phyloP scores from a whole-genome alignment of 1,139 yeast genomes.

The Spencermartinsiella ligniputridi region DNA sequence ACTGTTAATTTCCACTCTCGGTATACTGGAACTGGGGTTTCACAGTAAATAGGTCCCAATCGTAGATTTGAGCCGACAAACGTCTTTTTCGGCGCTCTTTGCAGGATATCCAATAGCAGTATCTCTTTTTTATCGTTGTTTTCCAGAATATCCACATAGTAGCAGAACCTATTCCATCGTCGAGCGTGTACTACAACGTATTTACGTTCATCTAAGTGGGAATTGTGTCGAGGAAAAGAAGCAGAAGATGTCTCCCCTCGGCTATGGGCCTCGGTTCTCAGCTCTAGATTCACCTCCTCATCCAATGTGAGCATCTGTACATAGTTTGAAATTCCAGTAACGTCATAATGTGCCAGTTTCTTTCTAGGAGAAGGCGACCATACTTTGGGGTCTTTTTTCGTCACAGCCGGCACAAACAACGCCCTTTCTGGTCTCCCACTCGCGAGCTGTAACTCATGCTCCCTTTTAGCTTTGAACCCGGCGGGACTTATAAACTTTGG shows the following conservation, averaged over 20 bases:
- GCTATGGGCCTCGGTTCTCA: not conserved
- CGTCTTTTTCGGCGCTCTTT: not conserved
- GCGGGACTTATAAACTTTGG: not conserved
- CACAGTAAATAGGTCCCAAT: not conserved
- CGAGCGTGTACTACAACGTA: slow-evolving; percentile 1
- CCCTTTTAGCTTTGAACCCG: not conserved
- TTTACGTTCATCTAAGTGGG: not conserved
- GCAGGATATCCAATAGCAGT: not conserved
- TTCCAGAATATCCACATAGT: not conserved
- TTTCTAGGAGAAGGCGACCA: slow-evolving; percentile 17
- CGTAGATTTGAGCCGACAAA: not conserved
- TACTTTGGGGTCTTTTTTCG: not conserved
- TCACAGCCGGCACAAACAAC: not conserved
- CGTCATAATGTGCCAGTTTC: slow-evolving; percentile 8
- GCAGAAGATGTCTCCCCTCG: not conserved
- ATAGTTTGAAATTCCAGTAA: slow-evolving; percentile 11
- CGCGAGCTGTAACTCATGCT: no score
- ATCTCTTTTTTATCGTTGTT: not conserved
- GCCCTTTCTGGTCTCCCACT: not conserved
- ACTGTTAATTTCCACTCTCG: not conserved
- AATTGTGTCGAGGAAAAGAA: no score
- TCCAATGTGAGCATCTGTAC: slow-evolving; percentile 12
- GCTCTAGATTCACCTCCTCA: slow-evolving; percentile 6
- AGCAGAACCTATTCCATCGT: not conserved
- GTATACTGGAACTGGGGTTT: not conserved